These are phyloP conservation scores for Aspergillus coremiiformis DNA, from an alignment of 495 filamentous ascomycete genomes.

Conservation along the genomic window DNA sequence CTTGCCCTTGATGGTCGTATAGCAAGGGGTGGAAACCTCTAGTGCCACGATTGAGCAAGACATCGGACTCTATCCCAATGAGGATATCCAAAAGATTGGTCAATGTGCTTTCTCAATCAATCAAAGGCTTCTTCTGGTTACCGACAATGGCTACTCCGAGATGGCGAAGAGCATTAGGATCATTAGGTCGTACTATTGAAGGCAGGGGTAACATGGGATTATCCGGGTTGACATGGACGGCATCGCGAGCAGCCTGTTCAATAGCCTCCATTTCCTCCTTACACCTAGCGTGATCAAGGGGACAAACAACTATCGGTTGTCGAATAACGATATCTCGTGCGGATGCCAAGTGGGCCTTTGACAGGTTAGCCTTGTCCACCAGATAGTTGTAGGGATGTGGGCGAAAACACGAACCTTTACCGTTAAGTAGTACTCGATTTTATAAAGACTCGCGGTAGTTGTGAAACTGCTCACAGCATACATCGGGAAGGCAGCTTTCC, in stretches of 20 bases:
- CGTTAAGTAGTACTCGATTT: slow-evolving; percentile 93
- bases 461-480: slow-evolving; percentile 87
- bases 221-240: slow-evolving; percentile 73
- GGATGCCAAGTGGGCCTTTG: slow-evolving; percentile 80
- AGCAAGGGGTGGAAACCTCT: neutral
- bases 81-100: neutral
- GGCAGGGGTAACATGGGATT: slow-evolving; percentile 83
- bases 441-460: slow-evolving; percentile 88
- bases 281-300: slow-evolving; percentile 88
- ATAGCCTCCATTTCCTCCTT: slow-evolving; percentile 98
- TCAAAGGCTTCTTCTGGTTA: slow-evolving; percentile 77
- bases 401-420: slow-evolving; percentile 63
- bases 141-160: slow-evolving; percentile 82
- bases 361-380: neutral
- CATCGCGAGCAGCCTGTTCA: slow-evolving; percentile 88
- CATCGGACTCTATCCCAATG: neutral
- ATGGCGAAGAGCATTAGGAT: slow-evolving; percentile 65
- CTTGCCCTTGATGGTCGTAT: neutral
- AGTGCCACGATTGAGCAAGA: neutral
- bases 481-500: slow-evolving; percentile 80
- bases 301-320: slow-evolving; percentile 93
- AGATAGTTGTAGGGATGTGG: neutral
- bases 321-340: slow-evolving; percentile 85
- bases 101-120: slow-evolving; percentile 52
- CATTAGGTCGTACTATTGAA: slow-evolving; percentile 69